phyloP scores from a whole-genome alignment of 2,329 filamentous ascomycete genomes.

The Colletotrichum cordylinicola region DNA sequence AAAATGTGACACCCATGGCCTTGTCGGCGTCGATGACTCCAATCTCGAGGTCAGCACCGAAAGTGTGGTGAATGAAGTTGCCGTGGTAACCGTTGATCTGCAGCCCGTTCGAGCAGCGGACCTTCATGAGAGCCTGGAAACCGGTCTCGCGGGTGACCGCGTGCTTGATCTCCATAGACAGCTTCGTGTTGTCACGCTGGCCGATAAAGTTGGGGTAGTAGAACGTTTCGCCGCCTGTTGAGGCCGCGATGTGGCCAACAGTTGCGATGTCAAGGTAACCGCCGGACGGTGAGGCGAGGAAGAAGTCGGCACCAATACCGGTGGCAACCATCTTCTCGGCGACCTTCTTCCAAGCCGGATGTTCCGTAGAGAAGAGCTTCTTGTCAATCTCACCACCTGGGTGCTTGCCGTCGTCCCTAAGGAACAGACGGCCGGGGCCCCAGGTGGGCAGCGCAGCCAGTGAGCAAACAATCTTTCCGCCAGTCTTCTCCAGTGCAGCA shows the following conservation, averaged over 20 bases:
- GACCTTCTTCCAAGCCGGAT: slow-evolving; percentile 84
- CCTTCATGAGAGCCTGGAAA: slow-evolving; percentile 97
- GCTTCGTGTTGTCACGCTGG: slow-evolving; percentile 81
- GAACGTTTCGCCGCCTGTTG: slow-evolving; percentile 93
- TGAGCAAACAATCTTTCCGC: slow-evolving; percentile 91
- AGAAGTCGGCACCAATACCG: slow-evolving; percentile 92
- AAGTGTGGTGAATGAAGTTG: slow-evolving; percentile 95
- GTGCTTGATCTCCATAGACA: slow-evolving; percentile 86
- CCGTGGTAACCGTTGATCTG: slow-evolving; percentile 95
- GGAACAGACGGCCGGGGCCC: slow-evolving; percentile 84
- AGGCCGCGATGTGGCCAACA: slow-evolving; percentile 84
- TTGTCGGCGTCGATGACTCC: slow-evolving; percentile 94
- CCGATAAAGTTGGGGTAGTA: slow-evolving; percentile 97
- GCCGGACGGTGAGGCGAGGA: slow-evolving; percentile 88
- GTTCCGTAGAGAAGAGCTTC: slow-evolving; percentile 89
- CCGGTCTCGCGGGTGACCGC: slow-evolving; percentile 89
- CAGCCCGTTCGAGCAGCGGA: slow-evolving; percentile 94
- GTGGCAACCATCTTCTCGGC: slow-evolving; percentile 87
- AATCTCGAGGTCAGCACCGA: slow-evolving; percentile 93
- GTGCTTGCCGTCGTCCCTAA: slow-evolving; percentile 88
- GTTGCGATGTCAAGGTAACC: slow-evolving; percentile 94
- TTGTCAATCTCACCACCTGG: slow-evolving; percentile 88
- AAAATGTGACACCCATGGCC: slow-evolving; percentile 88
- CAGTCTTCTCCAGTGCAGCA: slow-evolving; percentile 83
- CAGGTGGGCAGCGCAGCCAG: slow-evolving; percentile 88